Conservation (phyloP, 495 filamentous ascomycete species). For the Jackrogersella minutella region DNA sequence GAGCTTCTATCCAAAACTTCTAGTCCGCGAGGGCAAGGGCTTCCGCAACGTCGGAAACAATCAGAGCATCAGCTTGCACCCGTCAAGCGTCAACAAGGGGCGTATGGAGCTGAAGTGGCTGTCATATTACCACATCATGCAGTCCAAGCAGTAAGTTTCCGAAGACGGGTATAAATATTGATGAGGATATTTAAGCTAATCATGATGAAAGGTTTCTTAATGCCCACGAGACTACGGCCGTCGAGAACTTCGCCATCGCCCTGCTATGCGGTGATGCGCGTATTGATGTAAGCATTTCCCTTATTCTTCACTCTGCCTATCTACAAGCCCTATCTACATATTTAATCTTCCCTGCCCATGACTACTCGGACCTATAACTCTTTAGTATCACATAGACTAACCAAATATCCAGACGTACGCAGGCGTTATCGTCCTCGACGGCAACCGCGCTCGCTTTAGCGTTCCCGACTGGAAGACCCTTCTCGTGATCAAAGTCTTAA, state of each 20-base stretch:
- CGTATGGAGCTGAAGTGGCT: slow-evolving; percentile 75
- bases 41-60: slow-evolving; percentile 92
- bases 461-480: slow-evolving; percentile 90
- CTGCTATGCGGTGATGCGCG: slow-evolving; percentile 87
- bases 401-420: slow-evolving; percentile 69
- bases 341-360: background rate
- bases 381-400: background rate
- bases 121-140: slow-evolving; percentile 96
- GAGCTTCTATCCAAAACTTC: slow-evolving; percentile 94
- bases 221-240: slow-evolving; percentile 86
- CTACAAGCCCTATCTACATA: no score
- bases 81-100: slow-evolving; percentile 84
- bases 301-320: no score
- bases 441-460: slow-evolving; percentile 85
- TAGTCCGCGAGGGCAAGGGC: slow-evolving; percentile 85
- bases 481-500: slow-evolving; percentile 81
- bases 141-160: slow-evolving; percentile 71
- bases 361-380: background rate
- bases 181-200: slow-evolving; percentile 18
- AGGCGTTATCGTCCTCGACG: slow-evolving; percentile 84
- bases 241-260: slow-evolving; percentile 81
- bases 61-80: slow-evolving; percentile 83
- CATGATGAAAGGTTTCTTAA: slow-evolving; percentile 68
- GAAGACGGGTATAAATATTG: background rate
- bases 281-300: slow-evolving; percentile 63